phyloP scores from a whole-genome alignment of 1,284 basidiomycete genomes.

The Tetrapyrgos nigripes region DNA sequence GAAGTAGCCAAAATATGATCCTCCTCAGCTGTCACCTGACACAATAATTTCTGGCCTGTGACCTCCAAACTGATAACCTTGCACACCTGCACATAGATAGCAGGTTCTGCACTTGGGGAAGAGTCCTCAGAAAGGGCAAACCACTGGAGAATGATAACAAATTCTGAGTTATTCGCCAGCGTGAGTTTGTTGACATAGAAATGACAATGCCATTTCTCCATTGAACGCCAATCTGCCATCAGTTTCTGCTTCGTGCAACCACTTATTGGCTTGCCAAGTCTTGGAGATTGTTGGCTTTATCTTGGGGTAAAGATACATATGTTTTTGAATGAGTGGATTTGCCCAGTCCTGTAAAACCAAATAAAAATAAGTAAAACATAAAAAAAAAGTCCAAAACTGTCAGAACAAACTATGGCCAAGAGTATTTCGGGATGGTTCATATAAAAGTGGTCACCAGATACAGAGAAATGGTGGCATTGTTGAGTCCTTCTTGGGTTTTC shows the following conservation, averaged over 20 bases:
- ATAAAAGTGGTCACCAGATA: conserved; percentile 36
- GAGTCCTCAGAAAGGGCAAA: conserved; percentile 15
- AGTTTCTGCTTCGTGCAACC: conserved; percentile 32
- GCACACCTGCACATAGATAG: too few species aligned
- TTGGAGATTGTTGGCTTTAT: conserved; percentile 31
- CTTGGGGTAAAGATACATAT: conserved; percentile 39
- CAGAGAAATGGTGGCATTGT: conserved; percentile 29
- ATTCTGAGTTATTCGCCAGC: conserved; percentile 16
- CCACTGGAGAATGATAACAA: conserved; percentile 31
- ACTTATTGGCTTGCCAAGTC: conserved; percentile 39
- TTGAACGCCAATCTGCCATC: conserved; percentile 35
- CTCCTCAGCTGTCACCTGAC: too few species aligned
- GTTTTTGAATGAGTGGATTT: conserved; percentile 37
- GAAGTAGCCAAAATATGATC: neutral
- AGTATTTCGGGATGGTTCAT: conserved; percentile 32
- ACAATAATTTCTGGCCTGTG: too few species aligned
- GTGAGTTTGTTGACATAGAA: conserved; percentile 35
- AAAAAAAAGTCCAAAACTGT: too few species aligned
- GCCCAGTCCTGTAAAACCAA: conserved; percentile 44
- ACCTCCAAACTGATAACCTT: too few species aligned
- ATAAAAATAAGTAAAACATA: neutral
- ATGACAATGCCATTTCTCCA: conserved; percentile 12
- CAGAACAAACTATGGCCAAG: conserved; percentile 29
- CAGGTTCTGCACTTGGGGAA: too few species aligned
- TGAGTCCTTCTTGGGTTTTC: conserved; percentile 8